Evolutionary conservation across 768 basidiomycete genomes (phyloP).

Genomic region (Krasilnikovozyma curviuscula): DNA sequence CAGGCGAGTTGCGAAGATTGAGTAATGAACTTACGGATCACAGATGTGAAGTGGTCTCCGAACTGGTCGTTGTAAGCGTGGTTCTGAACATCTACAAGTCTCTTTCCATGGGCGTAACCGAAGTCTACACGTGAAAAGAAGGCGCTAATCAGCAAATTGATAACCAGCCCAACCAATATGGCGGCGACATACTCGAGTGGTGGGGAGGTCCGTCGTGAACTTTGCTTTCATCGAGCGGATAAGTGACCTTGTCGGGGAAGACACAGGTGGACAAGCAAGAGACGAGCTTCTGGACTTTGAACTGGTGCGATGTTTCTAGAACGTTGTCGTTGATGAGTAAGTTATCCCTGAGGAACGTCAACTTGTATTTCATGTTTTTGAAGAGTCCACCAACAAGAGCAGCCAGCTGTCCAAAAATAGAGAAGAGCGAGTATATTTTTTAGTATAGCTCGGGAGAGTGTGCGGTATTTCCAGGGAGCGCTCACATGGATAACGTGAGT

Average conservation of each 20-base stretch:
- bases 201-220: conserved; percentile 86
- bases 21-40: conserved; percentile 58
- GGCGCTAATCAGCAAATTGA: not conserved
- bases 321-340: conserved; percentile 90
- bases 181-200: conserved; percentile 31
- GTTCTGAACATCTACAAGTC: conserved; percentile 87
- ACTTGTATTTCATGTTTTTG: conserved; percentile 89
- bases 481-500: conserved; percentile 73
- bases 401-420: conserved; percentile 38
- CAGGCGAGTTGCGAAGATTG: not conserved
- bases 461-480: too few relatives aligned
- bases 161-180: not conserved
- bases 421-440: not conserved
- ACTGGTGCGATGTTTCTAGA: conserved; percentile 50
- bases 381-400: conserved; percentile 91
- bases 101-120: conserved; percentile 89
- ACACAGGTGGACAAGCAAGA: conserved; percentile 95
- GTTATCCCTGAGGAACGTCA: conserved; percentile 86
- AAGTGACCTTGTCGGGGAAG: conserved; percentile 85
- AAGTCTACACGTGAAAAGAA: conserved; percentile 39
- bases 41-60: conserved; percentile 84
- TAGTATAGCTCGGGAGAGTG: not conserved
- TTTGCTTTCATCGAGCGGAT: conserved; percentile 81
- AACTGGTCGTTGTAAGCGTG: conserved; percentile 92
- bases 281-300: conserved; percentile 54